Evolutionary conservation across 2,329 filamentous ascomycete species (phyloP).

Genomic region (Colletotrichum sidae): DNA sequence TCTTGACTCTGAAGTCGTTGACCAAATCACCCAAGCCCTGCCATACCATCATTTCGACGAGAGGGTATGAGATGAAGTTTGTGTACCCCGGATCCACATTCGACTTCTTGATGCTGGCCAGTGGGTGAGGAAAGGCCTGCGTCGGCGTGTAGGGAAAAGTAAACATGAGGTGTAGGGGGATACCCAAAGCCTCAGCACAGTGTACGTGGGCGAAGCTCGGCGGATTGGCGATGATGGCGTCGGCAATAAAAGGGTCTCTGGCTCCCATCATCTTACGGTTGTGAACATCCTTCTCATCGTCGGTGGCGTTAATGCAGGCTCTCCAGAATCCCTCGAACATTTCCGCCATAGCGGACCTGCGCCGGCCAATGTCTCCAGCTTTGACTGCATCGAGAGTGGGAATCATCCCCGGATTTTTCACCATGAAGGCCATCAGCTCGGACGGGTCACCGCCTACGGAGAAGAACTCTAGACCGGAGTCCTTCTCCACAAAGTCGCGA

Average conservation of each 20-base stretch:
- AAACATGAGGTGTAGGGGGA: slow-evolving; percentile 88
- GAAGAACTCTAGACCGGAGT: slow-evolving; percentile 83
- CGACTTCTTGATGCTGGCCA: slow-evolving; percentile 79
- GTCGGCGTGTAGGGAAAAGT: slow-evolving; percentile 87
- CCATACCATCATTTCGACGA: slow-evolving; percentile 92
- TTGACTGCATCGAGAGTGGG: slow-evolving; percentile 79
- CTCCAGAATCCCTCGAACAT: slow-evolving; percentile 90
- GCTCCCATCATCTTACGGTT: slow-evolving; percentile 75
- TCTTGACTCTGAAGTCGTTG: slow-evolving; percentile 78
- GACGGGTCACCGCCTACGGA: slow-evolving; percentile 82
- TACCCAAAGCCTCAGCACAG: slow-evolving; percentile 81
- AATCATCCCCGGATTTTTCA: slow-evolving; percentile 84
- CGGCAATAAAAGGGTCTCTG: slow-evolving; percentile 72
- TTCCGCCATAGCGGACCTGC: slow-evolving; percentile 78
- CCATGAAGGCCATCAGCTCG: slow-evolving; percentile 90
- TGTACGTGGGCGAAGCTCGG: slow-evolving; percentile 83
- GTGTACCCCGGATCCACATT: slow-evolving; percentile 79
- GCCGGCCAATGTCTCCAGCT: slow-evolving; percentile 76
- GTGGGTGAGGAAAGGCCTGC: slow-evolving; percentile 79
- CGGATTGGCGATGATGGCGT: slow-evolving; percentile 89
- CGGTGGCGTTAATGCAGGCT: slow-evolving; percentile 79
- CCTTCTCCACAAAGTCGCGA: slow-evolving; percentile 78
- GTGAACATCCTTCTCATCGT: slow-evolving; percentile 71
- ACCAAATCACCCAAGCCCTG: slow-evolving; percentile 86
- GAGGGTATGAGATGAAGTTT: slow-evolving; percentile 84